phyloP scores from a whole-genome alignment of 805 yeast species.

The Saturnispora besseyi region DNA sequence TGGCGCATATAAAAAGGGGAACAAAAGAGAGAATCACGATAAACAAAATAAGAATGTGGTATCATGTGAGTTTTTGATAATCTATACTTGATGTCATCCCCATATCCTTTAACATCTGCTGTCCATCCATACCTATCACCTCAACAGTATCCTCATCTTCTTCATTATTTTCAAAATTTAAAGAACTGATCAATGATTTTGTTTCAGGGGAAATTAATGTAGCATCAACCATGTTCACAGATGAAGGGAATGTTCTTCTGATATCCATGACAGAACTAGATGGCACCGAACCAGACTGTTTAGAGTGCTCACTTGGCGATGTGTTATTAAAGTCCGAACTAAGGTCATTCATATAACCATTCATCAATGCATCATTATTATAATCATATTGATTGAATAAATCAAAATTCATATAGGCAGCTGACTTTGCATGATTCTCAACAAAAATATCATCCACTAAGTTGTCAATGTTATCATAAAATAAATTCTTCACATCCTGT shows the following conservation, averaged over 20 bases:
- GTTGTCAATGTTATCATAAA: slow-evolving; percentile 15
- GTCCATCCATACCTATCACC: not conserved
- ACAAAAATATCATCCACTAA: slow-evolving; percentile 13
- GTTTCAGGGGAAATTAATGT: not conserved
- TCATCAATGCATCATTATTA: not conserved
- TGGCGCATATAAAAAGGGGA: not conserved
- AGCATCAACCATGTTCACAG: not conserved
- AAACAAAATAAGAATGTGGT: not conserved
- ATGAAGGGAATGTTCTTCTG: not conserved
- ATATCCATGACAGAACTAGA: not conserved
- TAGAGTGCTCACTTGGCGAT: not conserved
- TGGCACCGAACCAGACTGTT: not conserved
- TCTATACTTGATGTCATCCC: not conserved
- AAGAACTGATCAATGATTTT: not conserved
- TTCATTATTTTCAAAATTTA: not conserved
- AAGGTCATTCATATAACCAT: not conserved
- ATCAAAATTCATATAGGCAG: slow-evolving; percentile 6
- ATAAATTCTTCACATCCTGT: slow-evolving; percentile 9
- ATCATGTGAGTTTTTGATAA: not conserved
- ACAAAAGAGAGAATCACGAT: not conserved
- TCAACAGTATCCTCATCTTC: not conserved
- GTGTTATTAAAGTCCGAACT: not conserved
- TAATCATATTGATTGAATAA: slow-evolving; percentile 7
- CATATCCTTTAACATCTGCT: slow-evolving; percentile 1
- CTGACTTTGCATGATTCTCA: slow-evolving; percentile 4